Conservation (phyloP, 73 alveolate species). For the Paramecium pentaurelia region DNA sequence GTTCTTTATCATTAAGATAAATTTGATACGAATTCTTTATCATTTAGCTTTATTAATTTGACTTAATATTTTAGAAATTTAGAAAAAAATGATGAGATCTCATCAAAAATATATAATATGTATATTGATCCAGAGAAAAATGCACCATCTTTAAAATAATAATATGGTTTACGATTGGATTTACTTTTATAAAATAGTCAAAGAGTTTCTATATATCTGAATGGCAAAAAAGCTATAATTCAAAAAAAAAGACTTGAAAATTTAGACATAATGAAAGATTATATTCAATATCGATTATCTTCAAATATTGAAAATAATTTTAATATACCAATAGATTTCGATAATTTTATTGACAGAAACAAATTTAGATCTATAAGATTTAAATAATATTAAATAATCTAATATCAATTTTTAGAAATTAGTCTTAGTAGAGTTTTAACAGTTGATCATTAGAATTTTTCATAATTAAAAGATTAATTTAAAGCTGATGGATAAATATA, state of each 20-base stretch:
- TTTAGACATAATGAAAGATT: neutral
- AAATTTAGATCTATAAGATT: slow-evolving; percentile 10
- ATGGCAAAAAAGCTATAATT: neutral
- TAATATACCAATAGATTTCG: neutral
- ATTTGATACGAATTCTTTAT: neutral
- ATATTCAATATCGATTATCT: neutral
- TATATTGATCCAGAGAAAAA: neutral
- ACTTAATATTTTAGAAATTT: neutral
- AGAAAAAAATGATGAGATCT: neutral
- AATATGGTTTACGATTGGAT: neutral
- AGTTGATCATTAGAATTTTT: neutral
- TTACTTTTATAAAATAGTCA: neutral
- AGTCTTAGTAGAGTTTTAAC: slow-evolving; percentile 7
- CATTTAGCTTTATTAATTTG: neutral
- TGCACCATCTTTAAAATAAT: neutral
- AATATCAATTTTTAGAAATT: neutral
- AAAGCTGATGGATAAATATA: neutral
- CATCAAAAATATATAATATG: neutral
- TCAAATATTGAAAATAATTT: neutral
- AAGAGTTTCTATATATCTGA: neutral
- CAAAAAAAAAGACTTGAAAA: slow-evolving; percentile 8
- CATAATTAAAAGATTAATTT: neutral
- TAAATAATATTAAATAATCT: neutral
- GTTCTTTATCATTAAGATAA: neutral
- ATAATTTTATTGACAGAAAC: neutral